Base-by-base conservation (phyloP, 2,329 filamentous ascomycete genomes). In the Cryphonectria japonica region DNA sequence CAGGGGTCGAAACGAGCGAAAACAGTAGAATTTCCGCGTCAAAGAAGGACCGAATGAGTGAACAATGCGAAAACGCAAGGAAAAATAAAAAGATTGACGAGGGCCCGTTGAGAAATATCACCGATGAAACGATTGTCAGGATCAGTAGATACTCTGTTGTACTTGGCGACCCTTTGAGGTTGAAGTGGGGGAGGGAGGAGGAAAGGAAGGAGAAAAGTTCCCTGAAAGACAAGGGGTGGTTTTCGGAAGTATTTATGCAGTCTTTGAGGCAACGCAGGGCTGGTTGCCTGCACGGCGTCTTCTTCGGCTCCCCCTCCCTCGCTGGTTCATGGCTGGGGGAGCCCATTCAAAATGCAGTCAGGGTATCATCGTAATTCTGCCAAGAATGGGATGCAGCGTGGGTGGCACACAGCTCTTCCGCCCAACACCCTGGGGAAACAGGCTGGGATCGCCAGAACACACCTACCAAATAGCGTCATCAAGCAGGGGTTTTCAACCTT, bases 161-260 rank as follows among this genome's bases (percentile, higher is more conserved):
- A 81, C 81, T 89, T 89, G 88, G 87, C 87, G 86, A 85, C 87
- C 87, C 86, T 83, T 81, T 82, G 80, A 81, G 79, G 82, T 82
- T 82, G 85, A 79, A 82, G 84, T 80, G 83, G 81, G 85, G 85
- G 82, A 82, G 80, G 80, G 81, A 82, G 78, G 82, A 81, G 82
- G 80, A 82, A 77, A 78, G 75, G 78, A 76, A 77, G 74, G 78
- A 77, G 78, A 76, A 75, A 76, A 77, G 78, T 76, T 75, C 76
- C 73, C 75, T 76, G 76, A 77, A 80, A 80, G 80, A 78, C 75
- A 19, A 76, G 73, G 69, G 72, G 63, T 72, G 75, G 73, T 71
- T 73, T 76, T 50, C 7, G 73, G 77, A 82, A 82, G 82, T 82
- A 82, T 64, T 64, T 83, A 80, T 82, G 37, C 61, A 41, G 37